Base-by-base conservation (phyloP, 352 stramenopile genomes). In the Phytophthora foliorum region DNA sequence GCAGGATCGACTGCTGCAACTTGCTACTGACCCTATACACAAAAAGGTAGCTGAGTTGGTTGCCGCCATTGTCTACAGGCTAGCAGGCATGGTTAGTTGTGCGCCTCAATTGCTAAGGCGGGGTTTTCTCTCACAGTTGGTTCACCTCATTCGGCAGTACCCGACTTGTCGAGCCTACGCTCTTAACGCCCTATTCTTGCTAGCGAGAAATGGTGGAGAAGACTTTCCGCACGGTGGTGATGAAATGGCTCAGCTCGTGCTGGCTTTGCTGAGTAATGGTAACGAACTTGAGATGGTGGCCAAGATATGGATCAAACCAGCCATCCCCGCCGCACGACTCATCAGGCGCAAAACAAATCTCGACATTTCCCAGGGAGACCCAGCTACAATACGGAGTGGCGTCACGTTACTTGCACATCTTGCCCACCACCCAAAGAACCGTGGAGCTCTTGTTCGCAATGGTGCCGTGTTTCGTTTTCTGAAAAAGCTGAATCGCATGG, bases 181-280 rank as follows among this genome's bases (percentile, higher is more conserved):
- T 3, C 51, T 91, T 4, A 88, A 91, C 22, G 80, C 85, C 25
- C 65, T 93, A 14, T 89, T 83, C 58, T 34, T 89, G 32, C 50
- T 91, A 2, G 79, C 75, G 3, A 67, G 77, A 24, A 74, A 84
- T 32, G 74, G 75, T 2, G 68, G 71, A 24, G 68, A 78, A 4
- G 57, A 73, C 3, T 94, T 94, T 45, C 84, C 87, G 1, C 82
- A 93, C 36, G 87, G 87, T 17, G 75, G 78, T 2, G 83, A 92
- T 6, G 78, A 86, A 11, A 75, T 94, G 49, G 54, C 64, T 16
- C 72, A 82, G 32, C 60, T 92, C 8, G 68, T 80, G 6, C 36
- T 77, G 22, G 80, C 76, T 0, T 39, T 92, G n/a, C 31, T 76
- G 1, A 79, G 72, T 39, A 72, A 76, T 32, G 77, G 79, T 21